These are phyloP conservation scores for Fusarium sp. DNA, from an alignment of 2,329 filamentous ascomycete genomes.

Conservation along the genomic window DNA sequence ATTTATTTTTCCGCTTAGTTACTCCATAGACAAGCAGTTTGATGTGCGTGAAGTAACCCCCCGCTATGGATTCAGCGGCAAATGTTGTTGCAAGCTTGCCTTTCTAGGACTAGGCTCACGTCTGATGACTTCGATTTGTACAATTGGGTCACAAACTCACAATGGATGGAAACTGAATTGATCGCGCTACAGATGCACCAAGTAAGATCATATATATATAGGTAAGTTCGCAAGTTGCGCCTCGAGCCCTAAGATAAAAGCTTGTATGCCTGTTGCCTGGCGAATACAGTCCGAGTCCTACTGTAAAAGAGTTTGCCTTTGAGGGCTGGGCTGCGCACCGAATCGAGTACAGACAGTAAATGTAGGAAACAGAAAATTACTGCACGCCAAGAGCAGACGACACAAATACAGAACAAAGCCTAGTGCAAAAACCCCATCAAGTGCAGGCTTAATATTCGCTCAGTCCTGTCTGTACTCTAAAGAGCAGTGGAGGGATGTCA, in stretches of 20 bases:
- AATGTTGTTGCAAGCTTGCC: conserved; percentile 27
- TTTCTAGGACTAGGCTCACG: conserved; percentile 21
- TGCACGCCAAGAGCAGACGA: conserved; percentile 5
- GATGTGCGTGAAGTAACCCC: conserved; percentile 10
- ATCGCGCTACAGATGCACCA: not conserved
- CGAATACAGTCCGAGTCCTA: not conserved
- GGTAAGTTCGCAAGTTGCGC: not conserved
- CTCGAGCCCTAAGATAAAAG: not conserved
- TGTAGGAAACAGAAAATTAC: not conserved
- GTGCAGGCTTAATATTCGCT: conserved; percentile 17
- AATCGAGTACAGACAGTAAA: not conserved
- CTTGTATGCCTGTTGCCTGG: not conserved
- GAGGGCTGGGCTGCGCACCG: not conserved
- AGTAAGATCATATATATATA: not conserved
- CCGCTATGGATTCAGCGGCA: conserved; percentile 37
- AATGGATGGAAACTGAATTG: conserved; percentile 3
- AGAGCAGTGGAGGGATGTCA: conserved; percentile 29
- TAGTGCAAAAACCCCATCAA: not conserved
- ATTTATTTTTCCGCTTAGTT: conserved; percentile 22
- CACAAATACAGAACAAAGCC: conserved; percentile 10
- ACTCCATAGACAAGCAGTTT: not conserved
- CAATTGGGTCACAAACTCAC: conserved; percentile 5
- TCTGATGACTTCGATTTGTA: not conserved
- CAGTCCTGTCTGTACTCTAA: conserved; percentile 3
- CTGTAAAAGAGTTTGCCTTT: not conserved